A percentile compares a stretch with the other conserved stretches of the same genome.
Conservation (phyloP, 371 early-diverging fungal genomes). For the Amoeboaphelidium protococcarum region DNA sequence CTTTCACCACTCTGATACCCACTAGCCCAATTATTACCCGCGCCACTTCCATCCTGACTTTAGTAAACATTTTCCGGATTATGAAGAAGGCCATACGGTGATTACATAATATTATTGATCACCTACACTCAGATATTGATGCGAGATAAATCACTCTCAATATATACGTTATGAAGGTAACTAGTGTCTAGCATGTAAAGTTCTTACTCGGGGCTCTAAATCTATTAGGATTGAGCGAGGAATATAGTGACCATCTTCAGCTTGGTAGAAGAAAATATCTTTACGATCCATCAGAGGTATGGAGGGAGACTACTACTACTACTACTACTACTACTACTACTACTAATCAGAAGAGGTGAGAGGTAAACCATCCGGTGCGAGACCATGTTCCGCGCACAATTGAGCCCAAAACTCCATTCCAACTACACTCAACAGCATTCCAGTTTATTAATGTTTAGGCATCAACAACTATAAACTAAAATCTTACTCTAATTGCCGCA, state of each 20-base stretch:
- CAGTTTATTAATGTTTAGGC: background rate
- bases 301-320: too few species aligned
- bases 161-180: too few species aligned
- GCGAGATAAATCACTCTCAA: too few species aligned
- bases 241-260: constrained; percentile 57
- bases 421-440: constrained; percentile 16
- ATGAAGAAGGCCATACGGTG: constrained; percentile 49
- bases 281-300: too few species aligned
- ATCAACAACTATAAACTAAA: too few species aligned
- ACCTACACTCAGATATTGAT: too few species aligned
- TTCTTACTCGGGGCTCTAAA: constrained; percentile 78
- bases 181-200: too few species aligned
- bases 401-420: constrained; percentile 81
- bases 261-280: background rate
- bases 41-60: constrained; percentile 74
- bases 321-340: too few species aligned
- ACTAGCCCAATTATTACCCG: constrained; percentile 89
- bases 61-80: constrained; percentile 76
- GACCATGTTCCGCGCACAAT: constrained; percentile 71
- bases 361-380: constrained; percentile 51
- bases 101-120: constrained; percentile 36
- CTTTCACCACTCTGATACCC: constrained; percentile 58
- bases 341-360: too few species aligned
- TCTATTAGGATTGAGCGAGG: constrained; percentile 75
- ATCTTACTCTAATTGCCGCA: constrained; percentile 91